These are phyloP conservation scores for Phaeolepiota aurea DNA, from an alignment of 768 basidiomycete genomes.

Conservation along the genomic window DNA sequence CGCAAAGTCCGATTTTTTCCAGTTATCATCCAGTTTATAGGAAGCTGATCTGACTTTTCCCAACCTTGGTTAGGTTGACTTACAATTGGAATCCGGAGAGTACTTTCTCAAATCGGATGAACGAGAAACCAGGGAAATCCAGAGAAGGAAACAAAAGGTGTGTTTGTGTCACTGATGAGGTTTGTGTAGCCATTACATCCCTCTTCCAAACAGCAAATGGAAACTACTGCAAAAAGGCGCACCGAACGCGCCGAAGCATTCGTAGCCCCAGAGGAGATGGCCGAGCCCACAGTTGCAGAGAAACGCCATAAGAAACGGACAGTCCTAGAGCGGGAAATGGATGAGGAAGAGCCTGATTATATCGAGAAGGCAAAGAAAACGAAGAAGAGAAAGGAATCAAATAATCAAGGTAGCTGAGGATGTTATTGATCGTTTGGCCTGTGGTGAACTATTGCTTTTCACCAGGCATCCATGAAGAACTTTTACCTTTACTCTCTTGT, in stretches of 20 bases:
- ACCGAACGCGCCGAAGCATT: constrained; percentile 84
- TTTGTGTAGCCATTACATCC: constrained; percentile 4
- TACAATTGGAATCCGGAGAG: constrained; percentile 94
- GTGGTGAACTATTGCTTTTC: background rate
- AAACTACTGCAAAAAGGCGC: constrained; percentile 57
- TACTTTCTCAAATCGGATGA: constrained; percentile 94
- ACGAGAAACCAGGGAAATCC: constrained; percentile 69
- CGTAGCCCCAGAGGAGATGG: constrained; percentile 76
- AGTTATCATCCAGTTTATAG: background rate
- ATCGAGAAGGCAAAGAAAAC: constrained; percentile 22
- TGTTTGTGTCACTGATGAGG: constrained; percentile 4
- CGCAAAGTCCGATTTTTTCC: constrained; percentile 58
- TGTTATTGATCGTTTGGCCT: background rate
- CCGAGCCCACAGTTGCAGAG: constrained; percentile 68
- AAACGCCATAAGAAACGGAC: constrained; percentile 53
- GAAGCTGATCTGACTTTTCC: background rate
- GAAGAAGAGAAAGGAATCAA: constrained; percentile 17
- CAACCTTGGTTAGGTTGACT: constrained; percentile 52
- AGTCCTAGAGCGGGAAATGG: constrained; percentile 29
- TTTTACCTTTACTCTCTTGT: background rate
- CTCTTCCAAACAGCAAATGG: constrained; percentile 56
- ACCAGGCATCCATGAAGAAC: no score
- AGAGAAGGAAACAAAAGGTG: constrained; percentile 72
- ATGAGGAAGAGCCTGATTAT: constrained; percentile 17
- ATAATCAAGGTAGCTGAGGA: background rate